These are phyloP conservation scores for Metahyphopichia silvanorum DNA, from an alignment of 805 yeast genomes.

Conservation along the genomic window DNA sequence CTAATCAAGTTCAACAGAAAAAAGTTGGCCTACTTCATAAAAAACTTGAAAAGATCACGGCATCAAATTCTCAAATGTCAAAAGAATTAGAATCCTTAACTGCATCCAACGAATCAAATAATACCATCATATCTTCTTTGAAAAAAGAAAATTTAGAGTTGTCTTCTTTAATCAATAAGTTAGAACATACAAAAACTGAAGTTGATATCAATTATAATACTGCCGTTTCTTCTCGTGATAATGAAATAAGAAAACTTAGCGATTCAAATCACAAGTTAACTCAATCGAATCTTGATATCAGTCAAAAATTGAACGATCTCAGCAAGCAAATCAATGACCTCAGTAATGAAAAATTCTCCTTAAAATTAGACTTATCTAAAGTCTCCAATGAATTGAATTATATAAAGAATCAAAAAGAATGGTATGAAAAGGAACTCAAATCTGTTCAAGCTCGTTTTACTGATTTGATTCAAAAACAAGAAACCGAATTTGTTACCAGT, in stretches of 20 bases:
- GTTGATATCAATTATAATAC: conserved; percentile 9
- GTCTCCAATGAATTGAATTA: conserved; percentile 30
- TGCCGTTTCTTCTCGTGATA: conserved; percentile 13
- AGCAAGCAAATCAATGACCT: conserved; percentile 34
- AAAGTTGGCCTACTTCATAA: conserved; percentile 16
- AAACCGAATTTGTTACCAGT: conserved; percentile 28
- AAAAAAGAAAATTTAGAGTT: conserved; percentile 11
- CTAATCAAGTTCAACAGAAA: conserved; percentile 21
- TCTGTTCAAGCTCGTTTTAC: conserved; percentile 33
- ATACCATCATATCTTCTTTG: conserved; percentile 10
- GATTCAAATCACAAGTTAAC: conserved; percentile 27
- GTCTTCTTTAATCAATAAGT: conserved; percentile 11
- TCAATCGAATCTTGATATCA: conserved; percentile 32
- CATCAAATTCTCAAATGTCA: conserved; percentile 18
- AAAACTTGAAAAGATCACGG: conserved; percentile 15
- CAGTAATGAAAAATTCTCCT: conserved; percentile 33
- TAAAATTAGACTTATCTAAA: conserved; percentile 34
- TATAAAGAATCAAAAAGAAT: conserved; percentile 30
- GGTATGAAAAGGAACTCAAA: conserved; percentile 40
- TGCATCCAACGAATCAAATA: conserved; percentile 8
- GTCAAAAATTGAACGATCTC: conserved; percentile 30
- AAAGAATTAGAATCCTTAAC: conserved; percentile 12
- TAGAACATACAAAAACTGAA: conserved; percentile 11
- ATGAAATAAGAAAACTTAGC: conserved; percentile 23
- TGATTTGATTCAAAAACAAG: conserved; percentile 36